Base-by-base conservation (phyloP, 805 yeast genomes). In the Cyberlindnera bimundalis region DNA sequence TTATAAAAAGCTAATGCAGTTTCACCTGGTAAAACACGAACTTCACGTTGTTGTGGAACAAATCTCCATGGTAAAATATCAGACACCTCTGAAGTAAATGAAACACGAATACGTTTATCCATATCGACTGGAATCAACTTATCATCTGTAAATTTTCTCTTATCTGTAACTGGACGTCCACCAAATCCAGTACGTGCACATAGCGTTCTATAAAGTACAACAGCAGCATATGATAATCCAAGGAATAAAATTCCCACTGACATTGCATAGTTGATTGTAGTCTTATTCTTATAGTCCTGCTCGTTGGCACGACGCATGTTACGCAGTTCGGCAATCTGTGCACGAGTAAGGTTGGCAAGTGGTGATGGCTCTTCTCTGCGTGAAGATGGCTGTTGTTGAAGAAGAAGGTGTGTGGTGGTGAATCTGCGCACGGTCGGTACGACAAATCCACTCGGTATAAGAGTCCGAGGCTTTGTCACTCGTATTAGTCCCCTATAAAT, bases 161-260 rank as follows among this genome's bases (percentile, higher is more conserved):
- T 64, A 59, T 93, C 98, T 0, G 97, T 90, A 53, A 90, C 84
- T 10, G 98, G 98, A 8, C 84, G 81, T 30, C 99, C 99, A 36
- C 91, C 96, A 76, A 84, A 93, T 0, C 99, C 99, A 0, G 97
- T 90, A 62, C 95, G 76, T 53, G 90, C 86, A 69, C 99, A 93
- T 23, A 93, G 72, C 8, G 90, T 88, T 51, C 97, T 70, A 62
- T 93, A 93, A 6, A 93, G 66, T 5, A 98, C 98, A 15, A 93
- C 99, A 1, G 96, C 86, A 9, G 89, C 85, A 63, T 88, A 93
- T 0, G 95, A 75, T 6, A 91, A 67, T 0, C 95, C 86, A 14
- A 87, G 64, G 47, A 87, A 85, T 3, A 79, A 65, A 21, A 90
- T 64, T 11, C 79, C 79, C 16, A 87, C 68, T n/a, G 91, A 81